Evolutionary conservation across 2,329 filamentous ascomycete genomes (phyloP).

Genomic region (Fusarium ramigenum): DNA sequence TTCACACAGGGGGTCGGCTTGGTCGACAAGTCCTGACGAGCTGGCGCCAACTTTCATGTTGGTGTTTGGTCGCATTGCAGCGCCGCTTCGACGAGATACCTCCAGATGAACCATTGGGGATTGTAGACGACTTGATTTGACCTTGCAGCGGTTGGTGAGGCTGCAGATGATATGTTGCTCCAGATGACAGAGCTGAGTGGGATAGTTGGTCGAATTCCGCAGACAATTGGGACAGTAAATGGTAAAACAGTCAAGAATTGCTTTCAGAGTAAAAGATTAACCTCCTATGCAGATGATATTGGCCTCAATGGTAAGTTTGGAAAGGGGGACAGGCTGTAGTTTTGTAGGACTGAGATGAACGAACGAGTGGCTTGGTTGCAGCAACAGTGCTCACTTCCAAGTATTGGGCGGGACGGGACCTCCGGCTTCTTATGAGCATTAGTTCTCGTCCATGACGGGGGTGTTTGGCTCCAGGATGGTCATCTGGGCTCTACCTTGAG

Average conservation of each 20-base stretch:
- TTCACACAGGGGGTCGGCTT: constrained; percentile 37
- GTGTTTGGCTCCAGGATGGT: constrained; percentile 8
- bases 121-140: neutral
- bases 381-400: constrained; percentile 8
- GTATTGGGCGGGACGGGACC: constrained; percentile 35
- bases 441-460: constrained; percentile 14
- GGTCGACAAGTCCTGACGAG: constrained; percentile 26
- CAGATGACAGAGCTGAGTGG: neutral
- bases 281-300: neutral
- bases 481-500: constrained; percentile 4
- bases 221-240: neutral
- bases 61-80: constrained; percentile 4
- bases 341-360: constrained; percentile 39
- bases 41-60: neutral
- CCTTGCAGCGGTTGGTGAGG: neutral
- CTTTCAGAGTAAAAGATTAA: neutral
- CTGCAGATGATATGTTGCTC: neutral
- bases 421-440: constrained; percentile 36
- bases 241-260: neutral
- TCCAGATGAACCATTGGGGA: constrained; percentile 7
- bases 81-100: neutral
- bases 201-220: neutral
- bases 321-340: constrained; percentile 1
- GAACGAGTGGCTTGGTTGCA: constrained; percentile 13
- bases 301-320: neutral